Conservation (phyloP, 805 yeast species). For the Torulaspora quercuum region DNA sequence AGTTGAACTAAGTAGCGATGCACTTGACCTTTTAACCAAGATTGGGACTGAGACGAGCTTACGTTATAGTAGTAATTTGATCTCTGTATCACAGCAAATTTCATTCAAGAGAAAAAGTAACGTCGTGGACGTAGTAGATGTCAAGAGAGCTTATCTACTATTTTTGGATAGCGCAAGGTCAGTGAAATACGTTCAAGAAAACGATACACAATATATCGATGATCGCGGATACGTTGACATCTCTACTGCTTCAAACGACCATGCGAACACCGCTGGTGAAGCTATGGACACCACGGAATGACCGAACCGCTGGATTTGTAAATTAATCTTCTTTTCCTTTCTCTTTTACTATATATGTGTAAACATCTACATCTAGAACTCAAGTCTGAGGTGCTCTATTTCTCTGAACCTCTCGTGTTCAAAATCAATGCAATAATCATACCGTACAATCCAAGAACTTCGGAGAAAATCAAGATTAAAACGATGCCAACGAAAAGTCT, state of each 20-base stretch:
- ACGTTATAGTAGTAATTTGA: slow-evolving; percentile 87
- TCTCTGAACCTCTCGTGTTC: slow-evolving; percentile 79
- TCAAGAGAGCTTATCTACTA: slow-evolving; percentile 80
- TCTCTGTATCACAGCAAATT: slow-evolving; percentile 84
- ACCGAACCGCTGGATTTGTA: slow-evolving; percentile 7
- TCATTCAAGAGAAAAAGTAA: slow-evolving; percentile 73
- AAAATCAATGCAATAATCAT: slow-evolving; percentile 92
- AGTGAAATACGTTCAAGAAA: slow-evolving; percentile 76
- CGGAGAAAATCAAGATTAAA: slow-evolving; percentile 84
- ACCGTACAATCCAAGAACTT: slow-evolving; percentile 86
- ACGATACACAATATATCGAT: slow-evolving; percentile 65
- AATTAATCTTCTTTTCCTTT: slow-evolving; percentile 6
- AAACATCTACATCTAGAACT: slow-evolving; percentile 4
- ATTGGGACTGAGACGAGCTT: slow-evolving; percentile 87
- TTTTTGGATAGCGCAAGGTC: slow-evolving; percentile 89
- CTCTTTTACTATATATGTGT: too few relatives aligned
- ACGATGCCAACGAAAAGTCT: slow-evolving; percentile 86
- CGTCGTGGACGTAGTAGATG: slow-evolving; percentile 69
- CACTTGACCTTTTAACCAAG: slow-evolving; percentile 80
- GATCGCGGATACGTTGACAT: slow-evolving; percentile 71
- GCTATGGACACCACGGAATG: slow-evolving; percentile 37
- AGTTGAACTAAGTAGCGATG: slow-evolving; percentile 76
- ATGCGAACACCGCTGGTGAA: slow-evolving; percentile 38
- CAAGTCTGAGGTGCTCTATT: too few relatives aligned
- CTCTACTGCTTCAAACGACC: slow-evolving; percentile 38